Conservation (phyloP, 75 land plant species). For the Selaginella moellendorffii region DNA sequence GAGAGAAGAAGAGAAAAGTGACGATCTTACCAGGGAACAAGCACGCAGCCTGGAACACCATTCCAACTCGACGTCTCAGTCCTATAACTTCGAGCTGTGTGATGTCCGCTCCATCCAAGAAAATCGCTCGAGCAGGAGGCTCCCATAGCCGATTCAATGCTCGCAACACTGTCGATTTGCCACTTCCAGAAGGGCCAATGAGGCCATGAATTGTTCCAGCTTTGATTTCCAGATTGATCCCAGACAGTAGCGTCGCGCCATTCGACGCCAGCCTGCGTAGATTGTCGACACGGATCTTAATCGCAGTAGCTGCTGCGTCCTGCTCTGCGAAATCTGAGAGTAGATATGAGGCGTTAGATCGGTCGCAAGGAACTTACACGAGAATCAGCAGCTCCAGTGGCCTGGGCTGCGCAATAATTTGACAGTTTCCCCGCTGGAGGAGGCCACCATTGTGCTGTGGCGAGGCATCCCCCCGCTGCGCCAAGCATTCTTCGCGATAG, state of each 20-base stretch:
- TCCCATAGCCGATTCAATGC: conserved; percentile 12
- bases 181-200: conserved; percentile 12
- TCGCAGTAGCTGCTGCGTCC: too few relatives aligned
- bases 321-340: not conserved
- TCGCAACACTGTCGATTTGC: conserved; percentile 8
- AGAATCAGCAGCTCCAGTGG: too few relatives aligned
- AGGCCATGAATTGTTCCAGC: conserved; percentile 8
- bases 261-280: conserved; percentile 26
- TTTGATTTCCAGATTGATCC: conserved; percentile 34
- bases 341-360: too few relatives aligned
- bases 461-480: too few relatives aligned
- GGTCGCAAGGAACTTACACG: too few relatives aligned
- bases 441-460: too few relatives aligned
- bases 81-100: not conserved
- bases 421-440: too few relatives aligned
- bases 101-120: conserved; percentile 5
- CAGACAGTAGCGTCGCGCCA: conserved; percentile 24
- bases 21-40: not conserved
- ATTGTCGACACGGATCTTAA: conserved; percentile 28
- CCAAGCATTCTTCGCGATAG: too few relatives aligned
- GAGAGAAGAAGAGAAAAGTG: too few relatives aligned
- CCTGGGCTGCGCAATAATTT: too few relatives aligned
- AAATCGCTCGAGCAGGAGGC: conserved; percentile 4
- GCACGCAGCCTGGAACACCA: conserved; percentile 4
- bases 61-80: conserved; percentile 4